Evolutionary conservation across 2,329 filamentous ascomycete genomes (phyloP).

Genomic region (Cercospora sp.): DNA sequence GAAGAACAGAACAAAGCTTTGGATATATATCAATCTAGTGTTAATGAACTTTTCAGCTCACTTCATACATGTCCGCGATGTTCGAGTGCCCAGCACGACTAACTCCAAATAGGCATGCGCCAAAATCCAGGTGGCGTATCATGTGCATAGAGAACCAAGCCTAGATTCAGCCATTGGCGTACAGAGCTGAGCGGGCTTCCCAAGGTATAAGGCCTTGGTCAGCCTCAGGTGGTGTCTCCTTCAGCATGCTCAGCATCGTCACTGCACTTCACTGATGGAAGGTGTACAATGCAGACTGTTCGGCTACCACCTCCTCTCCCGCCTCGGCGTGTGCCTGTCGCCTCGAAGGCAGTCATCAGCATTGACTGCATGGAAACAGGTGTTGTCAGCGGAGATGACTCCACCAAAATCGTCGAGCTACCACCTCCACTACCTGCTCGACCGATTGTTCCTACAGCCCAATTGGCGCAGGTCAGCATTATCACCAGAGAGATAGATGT

Average conservation of each 20-base stretch:
- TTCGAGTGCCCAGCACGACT: neutral
- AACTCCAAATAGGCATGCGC: neutral
- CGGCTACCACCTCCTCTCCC: neutral
- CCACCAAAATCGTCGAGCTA: neutral
- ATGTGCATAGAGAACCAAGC: neutral
- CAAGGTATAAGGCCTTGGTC: neutral
- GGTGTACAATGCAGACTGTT: neutral
- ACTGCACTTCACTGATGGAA: neutral
- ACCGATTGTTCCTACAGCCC: neutral
- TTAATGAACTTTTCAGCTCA: neutral
- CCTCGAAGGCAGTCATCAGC: neutral
- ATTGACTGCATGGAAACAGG: neutral
- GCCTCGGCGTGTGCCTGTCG: neutral
- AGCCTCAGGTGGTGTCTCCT: neutral
- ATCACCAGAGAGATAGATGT: neutral
- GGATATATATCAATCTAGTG: neutral
- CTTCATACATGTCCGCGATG: neutral
- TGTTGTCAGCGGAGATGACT: neutral
- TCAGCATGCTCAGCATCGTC: neutral
- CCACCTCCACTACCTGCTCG: neutral
- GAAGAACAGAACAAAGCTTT: neutral
- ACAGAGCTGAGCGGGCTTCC: neutral
- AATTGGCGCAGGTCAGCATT: neutral
- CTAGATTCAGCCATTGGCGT: conserved; percentile 2
- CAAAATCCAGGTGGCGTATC: neutral